These are phyloP conservation scores for Scutellaria minor DNA, from an alignment of 257 asterid genomes.

Conservation along the genomic window DNA sequence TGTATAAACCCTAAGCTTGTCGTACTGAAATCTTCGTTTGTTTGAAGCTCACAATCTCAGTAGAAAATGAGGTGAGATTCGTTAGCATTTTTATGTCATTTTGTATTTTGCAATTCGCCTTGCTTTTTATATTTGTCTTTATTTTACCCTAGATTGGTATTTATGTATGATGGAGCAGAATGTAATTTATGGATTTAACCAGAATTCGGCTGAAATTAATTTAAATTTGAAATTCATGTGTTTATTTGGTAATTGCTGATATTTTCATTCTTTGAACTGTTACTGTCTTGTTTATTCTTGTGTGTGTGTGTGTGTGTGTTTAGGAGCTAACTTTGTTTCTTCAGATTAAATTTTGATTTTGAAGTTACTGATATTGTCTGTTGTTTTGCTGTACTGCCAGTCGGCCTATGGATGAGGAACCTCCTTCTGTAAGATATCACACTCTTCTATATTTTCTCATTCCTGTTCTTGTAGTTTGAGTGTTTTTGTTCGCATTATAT, in stretches of 20 bases:
- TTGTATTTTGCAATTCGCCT: constrained; percentile 6
- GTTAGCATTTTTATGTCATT: not conserved
- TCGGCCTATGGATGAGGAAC: constrained; percentile 78
- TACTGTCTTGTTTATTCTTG: not conserved
- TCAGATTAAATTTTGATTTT: constrained; percentile 4
- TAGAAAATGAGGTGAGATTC: constrained; percentile 40
- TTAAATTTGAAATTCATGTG: not conserved
- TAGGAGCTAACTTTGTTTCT: not conserved
- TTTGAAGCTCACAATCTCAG: constrained; percentile 21
- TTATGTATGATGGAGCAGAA: not conserved
- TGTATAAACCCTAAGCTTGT: constrained; percentile 30
- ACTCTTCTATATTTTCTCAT: not conserved
- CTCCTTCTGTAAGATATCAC: constrained; percentile 59
- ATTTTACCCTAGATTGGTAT: constrained; percentile 33
- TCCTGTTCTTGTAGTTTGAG: not conserved
- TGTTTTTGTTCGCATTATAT: not conserved
- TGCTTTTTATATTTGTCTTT: not conserved
- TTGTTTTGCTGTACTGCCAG: constrained; percentile 53
- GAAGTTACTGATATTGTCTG: constrained; percentile 34
- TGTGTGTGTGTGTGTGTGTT: too few relatives aligned
- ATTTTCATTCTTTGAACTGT: not conserved
- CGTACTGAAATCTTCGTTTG: constrained; percentile 10
- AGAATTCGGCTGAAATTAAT: not conserved
- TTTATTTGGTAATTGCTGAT: not conserved
- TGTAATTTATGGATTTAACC: not conserved